Evolutionary conservation across 805 yeast genomes (phyloP), one percentile per base, ranked within the genome.

Genomic region (Candida easanensis): DNA sequence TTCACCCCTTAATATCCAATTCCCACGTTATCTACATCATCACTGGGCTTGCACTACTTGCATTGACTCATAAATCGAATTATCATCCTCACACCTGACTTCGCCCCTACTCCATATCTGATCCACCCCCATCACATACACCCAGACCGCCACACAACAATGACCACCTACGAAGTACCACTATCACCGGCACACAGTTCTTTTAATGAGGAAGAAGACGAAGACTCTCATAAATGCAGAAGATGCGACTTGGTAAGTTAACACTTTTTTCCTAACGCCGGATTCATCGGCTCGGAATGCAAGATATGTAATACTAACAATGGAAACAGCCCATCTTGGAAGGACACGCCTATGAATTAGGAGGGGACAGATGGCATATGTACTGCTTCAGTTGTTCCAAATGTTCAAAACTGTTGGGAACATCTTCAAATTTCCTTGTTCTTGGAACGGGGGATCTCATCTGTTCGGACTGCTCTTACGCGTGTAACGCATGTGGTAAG

Each of bases 301-400:
- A 18, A 18, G 4, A n/a, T n/a, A 5, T 8, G 3, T 23, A 11
- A 13, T 36, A 38, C 27, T 23, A 38, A 31, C 31, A 22, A 5
- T 5, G 15, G 11, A 26, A n/a, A 4, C 19, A 40, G 44, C 68
- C 83, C 21, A 86, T 91, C 38, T 76, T 77, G 16, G 95, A 88
- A 56, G 97, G 97, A 25, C 95, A 90, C 51, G 98, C 98, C 3
- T 93, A 88, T 61, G 98, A 91, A 61, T 70, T 91, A 38, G 96
- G 96, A 19, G 95, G 85, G 21, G 91, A 88, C 60, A 79, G 96
- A 51, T 93, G 99, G 99, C 99, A 93, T 63, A 84, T 88, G 44
- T 77, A 84, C 49, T 93, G 99, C 65, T 93, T 93, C 66, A 74
- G 80, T 36, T 93, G 99, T 65, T 84, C 95, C 42, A 84, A 84